Evolutionary conservation across 1,139 yeast species (phyloP).

Genomic region (Meyerozyma smithsonii): DNA sequence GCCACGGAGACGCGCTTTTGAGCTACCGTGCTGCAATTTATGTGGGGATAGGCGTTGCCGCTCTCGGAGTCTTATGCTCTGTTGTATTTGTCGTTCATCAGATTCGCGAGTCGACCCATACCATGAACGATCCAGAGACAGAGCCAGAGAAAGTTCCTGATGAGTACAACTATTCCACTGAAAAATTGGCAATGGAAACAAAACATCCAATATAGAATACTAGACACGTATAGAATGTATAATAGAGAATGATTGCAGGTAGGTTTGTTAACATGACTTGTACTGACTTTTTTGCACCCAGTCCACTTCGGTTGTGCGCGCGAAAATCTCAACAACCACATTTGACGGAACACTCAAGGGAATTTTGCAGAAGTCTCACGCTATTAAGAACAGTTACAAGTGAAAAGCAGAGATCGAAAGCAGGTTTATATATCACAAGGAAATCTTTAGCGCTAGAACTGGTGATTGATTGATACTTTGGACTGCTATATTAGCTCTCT

Average conservation of each 20-base stretch:
- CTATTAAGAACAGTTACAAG: background rate
- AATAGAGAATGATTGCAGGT: no score
- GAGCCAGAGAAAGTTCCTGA: background rate
- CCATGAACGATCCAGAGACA: background rate
- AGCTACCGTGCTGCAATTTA: conserved; percentile 45
- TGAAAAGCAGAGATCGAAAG: background rate
- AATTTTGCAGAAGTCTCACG: background rate
- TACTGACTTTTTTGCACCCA: background rate
- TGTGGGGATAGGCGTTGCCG: conserved; percentile 36
- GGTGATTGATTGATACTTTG: background rate
- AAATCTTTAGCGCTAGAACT: background rate
- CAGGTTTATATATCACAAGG: background rate
- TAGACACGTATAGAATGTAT: no score
- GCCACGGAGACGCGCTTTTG: conserved; percentile 18
- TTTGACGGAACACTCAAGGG: background rate
- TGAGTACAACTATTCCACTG: no score
- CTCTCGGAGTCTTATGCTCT: conserved; percentile 28
- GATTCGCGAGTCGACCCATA: background rate
- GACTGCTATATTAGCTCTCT: background rate
- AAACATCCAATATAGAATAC: no score
- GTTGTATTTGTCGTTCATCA: conserved; percentile 27
- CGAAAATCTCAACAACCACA: background rate
- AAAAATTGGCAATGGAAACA: no score
- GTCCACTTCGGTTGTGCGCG: background rate
- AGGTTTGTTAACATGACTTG: background rate